Evolutionary conservation across 2,329 filamentous ascomycete species (phyloP).

Genomic region (Fusarium illudens): DNA sequence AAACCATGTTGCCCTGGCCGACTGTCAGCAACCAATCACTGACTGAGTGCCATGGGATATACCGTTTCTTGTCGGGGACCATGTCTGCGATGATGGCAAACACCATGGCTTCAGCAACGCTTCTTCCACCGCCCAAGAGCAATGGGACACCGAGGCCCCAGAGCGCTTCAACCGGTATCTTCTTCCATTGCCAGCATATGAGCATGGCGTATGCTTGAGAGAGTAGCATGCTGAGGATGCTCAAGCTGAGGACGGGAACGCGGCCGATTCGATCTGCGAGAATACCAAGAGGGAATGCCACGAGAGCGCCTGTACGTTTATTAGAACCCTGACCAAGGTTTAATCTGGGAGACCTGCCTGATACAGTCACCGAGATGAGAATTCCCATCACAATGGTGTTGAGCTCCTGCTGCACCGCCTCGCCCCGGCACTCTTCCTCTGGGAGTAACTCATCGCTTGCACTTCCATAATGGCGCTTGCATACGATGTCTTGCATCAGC

Average conservation of each 20-base stretch:
- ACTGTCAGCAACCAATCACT: neutral
- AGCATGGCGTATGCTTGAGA: conserved; percentile 34
- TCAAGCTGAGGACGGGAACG: conserved; percentile 37
- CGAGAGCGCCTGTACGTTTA: conserved; percentile 27
- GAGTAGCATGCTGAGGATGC: conserved; percentile 37
- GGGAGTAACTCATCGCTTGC: conserved; percentile 13
- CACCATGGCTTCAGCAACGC: conserved; percentile 42
- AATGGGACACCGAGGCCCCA: conserved; percentile 36
- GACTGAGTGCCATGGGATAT: neutral
- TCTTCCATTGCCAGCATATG: conserved; percentile 31
- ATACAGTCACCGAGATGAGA: conserved; percentile 33
- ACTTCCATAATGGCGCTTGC: conserved; percentile 19
- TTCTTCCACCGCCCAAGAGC: conserved; percentile 39
- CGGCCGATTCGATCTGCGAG: conserved; percentile 37
- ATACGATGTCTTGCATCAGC: conserved; percentile 40
- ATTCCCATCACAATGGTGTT: conserved; percentile 34
- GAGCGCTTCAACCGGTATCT: conserved; percentile 35
- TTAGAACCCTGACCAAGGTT: neutral
- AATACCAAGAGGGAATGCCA: conserved; percentile 34
- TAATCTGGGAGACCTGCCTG: conserved; percentile 2
- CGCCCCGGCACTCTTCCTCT: conserved; percentile 29
- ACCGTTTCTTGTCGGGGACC: conserved; percentile 26
- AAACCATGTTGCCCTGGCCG: conserved; percentile 35
- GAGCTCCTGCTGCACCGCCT: conserved; percentile 35
- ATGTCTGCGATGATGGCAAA: conserved; percentile 41